Evolutionary conservation across 2,329 filamentous ascomycete species (phyloP), one percentile per base, ranked within the genome.

Genomic region (Westerdykella aurantiaca): DNA sequence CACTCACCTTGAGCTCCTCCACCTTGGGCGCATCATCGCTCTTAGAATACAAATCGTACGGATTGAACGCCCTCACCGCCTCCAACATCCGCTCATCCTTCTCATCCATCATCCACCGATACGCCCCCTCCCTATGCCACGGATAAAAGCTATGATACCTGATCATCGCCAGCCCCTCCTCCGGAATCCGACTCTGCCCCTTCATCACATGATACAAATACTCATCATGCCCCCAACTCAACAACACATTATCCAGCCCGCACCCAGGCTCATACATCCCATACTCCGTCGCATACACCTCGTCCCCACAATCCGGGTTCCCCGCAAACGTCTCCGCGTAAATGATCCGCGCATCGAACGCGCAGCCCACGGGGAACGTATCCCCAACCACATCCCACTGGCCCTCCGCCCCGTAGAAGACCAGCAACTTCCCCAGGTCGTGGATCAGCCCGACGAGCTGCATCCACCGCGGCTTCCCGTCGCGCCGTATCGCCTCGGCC

Each of bases 331-430:
- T 88, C 42, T 83, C 80, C 0, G 85, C 82, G 69, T 91, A 88
- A 71, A 95, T 85, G 72, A 91, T 91, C 53, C 77, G 74, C 46
- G 82, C 72, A 61, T 88, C 83, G 61, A 87, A 88, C 49, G 77
- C 78, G 66, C 84, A 88, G 56, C 86, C 86, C 34, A 89, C 83
- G 37, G 85, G 83, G 69, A 90, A 89, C 1, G 85, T 89, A 68
- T 90, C 86, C 45, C 89, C 89, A 21, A 95, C 89, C 3, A 95
- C 88, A 61, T 94, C 88, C 89, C 89, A 95, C 71, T 95, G 89
- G 41, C 88, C 88, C 58, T 84, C 73, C n/a, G 86, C 87, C 48
- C 81, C 86, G 71, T 86, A 86, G 72, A 88, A 86, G 74, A 83
- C 86, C 51, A 88, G 78, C 10, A 90, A 77, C 70, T 89, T 90